phyloP scores from a whole-genome alignment of 768 basidiomycete genomes.

The Porphyrellus cyaneotinctus region DNA sequence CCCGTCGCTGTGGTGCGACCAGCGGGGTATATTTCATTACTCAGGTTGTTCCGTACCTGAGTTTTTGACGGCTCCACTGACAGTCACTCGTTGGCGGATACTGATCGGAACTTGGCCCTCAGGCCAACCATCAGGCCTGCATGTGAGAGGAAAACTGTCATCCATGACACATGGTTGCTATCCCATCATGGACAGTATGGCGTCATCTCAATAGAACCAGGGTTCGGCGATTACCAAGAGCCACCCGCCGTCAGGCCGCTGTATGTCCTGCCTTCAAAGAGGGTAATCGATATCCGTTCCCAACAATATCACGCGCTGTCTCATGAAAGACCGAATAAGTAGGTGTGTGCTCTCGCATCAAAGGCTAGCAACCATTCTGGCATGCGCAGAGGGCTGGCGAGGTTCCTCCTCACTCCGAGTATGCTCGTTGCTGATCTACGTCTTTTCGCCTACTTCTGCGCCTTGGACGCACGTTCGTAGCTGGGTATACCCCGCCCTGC shows the following conservation, averaged over 20 bases:
- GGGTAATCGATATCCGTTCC: slow-evolving; percentile 25
- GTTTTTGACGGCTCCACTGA: slow-evolving; percentile 2
- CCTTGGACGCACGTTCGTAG: slow-evolving; percentile 23
- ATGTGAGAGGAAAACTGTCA: slow-evolving; percentile 14
- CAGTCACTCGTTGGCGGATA: slow-evolving; percentile 20
- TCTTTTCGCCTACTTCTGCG: slow-evolving; percentile 24
- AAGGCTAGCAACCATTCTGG: slow-evolving; percentile 28
- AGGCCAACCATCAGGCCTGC: background rate
- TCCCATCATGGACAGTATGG: slow-evolving; percentile 1
- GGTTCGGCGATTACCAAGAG: slow-evolving; percentile 11
- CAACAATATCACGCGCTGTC: slow-evolving; percentile 17
- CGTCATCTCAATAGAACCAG: slow-evolving; percentile 3
- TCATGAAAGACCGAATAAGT: slow-evolving; percentile 19
- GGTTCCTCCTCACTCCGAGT: slow-evolving; percentile 8
- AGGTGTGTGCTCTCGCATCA: slow-evolving; percentile 28
- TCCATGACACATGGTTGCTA: slow-evolving; percentile 11
- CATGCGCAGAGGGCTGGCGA: slow-evolving; percentile 11
- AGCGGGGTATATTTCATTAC: slow-evolving; percentile 10
- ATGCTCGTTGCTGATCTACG: slow-evolving; percentile 14
- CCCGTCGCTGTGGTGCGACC: slow-evolving; percentile 1
- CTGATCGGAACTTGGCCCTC: slow-evolving; percentile 18
- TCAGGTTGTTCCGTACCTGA: slow-evolving; percentile 3
- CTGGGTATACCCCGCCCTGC: slow-evolving; percentile 1
- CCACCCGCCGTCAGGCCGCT: slow-evolving; percentile 3
- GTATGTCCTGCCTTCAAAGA: slow-evolving; percentile 4